phyloP scores from a whole-genome alignment of 805 yeast species.

The Clavispora vitiphila region DNA sequence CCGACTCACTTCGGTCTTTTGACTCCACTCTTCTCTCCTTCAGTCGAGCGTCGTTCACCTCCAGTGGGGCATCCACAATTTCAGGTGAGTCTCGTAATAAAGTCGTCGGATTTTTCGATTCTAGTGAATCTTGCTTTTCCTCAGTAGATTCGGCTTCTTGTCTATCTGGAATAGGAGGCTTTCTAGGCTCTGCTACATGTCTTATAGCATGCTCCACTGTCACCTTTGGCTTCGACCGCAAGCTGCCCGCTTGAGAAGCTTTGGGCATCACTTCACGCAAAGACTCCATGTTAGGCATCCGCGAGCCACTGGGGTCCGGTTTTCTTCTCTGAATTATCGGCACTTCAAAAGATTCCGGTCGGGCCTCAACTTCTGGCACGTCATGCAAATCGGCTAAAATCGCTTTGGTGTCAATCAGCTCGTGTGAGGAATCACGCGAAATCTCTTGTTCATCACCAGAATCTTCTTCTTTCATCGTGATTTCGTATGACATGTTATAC shows the following conservation, averaged over 20 bases:
- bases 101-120: too few species aligned
- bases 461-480: conserved; percentile 22
- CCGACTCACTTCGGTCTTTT: too few species aligned
- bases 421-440: neutral
- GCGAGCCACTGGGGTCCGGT: neutral
- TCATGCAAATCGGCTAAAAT: neutral
- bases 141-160: too few species aligned
- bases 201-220: too few species aligned
- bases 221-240: neutral
- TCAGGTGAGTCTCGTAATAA: too few species aligned
- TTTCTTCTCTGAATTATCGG: neutral
- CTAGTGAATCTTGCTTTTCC: too few species aligned
- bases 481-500: conserved; percentile 30
- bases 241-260: neutral
- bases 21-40: too few species aligned
- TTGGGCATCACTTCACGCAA: neutral
- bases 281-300: neutral
- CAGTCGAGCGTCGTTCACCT: too few species aligned
- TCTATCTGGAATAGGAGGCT: too few species aligned
- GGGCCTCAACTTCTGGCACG: neutral
- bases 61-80: too few species aligned
- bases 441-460: conserved; percentile 7
- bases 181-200: too few species aligned
- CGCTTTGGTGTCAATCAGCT: neutral
- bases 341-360: neutral